Conservation (phyloP, 2,329 filamentous ascomycete genomes). For the Colletotrichum eleusines region DNA sequence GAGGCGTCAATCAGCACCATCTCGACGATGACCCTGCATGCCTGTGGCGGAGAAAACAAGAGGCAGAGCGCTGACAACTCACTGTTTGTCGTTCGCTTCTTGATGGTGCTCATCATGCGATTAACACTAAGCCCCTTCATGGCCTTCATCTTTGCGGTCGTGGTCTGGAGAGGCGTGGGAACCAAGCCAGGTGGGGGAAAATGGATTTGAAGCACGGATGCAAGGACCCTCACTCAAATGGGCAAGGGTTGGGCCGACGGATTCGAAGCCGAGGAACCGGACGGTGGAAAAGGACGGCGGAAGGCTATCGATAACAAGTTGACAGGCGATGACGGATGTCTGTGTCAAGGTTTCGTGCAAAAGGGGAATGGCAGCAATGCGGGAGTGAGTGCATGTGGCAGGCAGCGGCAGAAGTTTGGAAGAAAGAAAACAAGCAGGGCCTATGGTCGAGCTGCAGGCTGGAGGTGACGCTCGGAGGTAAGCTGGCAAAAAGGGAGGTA, state of each 20-base stretch:
- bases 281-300: not conserved
- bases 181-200: not conserved
- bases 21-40: slow-evolving; percentile 17
- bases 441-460: slow-evolving; percentile 37
- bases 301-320: slow-evolving; percentile 3
- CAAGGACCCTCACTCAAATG: not conserved
- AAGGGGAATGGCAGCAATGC: slow-evolving; percentile 16
- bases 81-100: slow-evolving; percentile 55
- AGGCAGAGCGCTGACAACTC: slow-evolving; percentile 9
- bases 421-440: slow-evolving; percentile 25
- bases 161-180: not conserved
- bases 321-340: slow-evolving; percentile 9
- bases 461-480: slow-evolving; percentile 40
- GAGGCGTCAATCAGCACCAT: slow-evolving; percentile 35
- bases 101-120: slow-evolving; percentile 68
- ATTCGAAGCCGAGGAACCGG: slow-evolving; percentile 1
- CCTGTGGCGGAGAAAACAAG: not conserved
- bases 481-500: slow-evolving; percentile 8
- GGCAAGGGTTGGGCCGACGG: not conserved
- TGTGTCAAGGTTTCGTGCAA: slow-evolving; percentile 14
- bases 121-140: slow-evolving; percentile 68
- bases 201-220: slow-evolving; percentile 8
- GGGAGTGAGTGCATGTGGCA: slow-evolving; percentile 15
- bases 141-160: slow-evolving; percentile 52
- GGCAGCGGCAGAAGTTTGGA: slow-evolving; percentile 18